Base-by-base conservation (phyloP, 345 rosid genomes). In the Aquilaria yunnanensis region DNA sequence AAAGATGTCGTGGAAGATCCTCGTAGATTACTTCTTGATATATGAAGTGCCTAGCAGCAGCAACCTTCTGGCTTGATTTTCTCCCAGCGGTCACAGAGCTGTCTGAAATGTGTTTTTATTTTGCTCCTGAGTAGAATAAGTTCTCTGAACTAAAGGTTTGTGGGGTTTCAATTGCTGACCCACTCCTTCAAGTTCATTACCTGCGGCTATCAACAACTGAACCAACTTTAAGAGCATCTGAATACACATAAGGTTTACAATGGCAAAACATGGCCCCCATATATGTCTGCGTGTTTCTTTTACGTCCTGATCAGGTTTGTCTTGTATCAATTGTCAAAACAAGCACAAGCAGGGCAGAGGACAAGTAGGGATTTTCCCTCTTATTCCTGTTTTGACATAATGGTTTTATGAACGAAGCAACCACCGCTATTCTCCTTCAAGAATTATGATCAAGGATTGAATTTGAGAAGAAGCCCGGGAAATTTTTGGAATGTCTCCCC, bases 1-100 rank as follows among this genome's bases (percentile, higher is more conserved):
- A 89, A 89, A 77, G 96, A 89, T 62, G 93, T 89, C 11, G 86
- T 86, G 6, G 96, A 89, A 80, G 96, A 89, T 62, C 96, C 96
- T 12, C 90, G 89, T 53, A 75, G 96, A 73, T 87, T 89, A 60
- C 90, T 89, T 41, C 89, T 89, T 23, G 96, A 89, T 63, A 64
- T 86, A 61, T 89, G 76, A 81, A 51, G 59, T 16, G 23, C 30
- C 8, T 14, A 45, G 41, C 51, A 43, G 55, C 66, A 7, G 10
- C 73, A 33, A 52, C 59, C 51, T 41, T 59, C 57, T 53, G 2
- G 32, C 12, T 10, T 67, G 50, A 7, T n/a, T 49, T 47, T 64
- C 64, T 68, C 23, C 67, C 43, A 53, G 50, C 63, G 54, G 50
- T 31, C 64, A 5, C 55, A 23, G 64, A 31, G 41, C 23, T 23